These are phyloP conservation scores for Xylaria sp. DNA, from an alignment of 2,329 filamentous ascomycete genomes.

Conservation along the genomic window DNA sequence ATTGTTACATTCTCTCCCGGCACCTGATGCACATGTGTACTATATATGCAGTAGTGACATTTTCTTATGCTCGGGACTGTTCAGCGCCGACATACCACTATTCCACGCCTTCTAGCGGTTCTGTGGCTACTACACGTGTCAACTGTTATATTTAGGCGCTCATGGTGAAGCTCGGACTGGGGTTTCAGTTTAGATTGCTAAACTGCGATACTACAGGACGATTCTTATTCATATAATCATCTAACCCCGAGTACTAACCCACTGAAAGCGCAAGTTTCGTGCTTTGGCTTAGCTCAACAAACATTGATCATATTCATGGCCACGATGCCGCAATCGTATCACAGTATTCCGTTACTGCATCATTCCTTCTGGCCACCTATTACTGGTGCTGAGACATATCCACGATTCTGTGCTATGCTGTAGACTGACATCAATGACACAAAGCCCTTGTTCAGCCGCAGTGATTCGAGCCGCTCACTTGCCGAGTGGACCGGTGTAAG, in stretches of 20 bases:
- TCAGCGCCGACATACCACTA: background rate
- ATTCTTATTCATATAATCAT: background rate
- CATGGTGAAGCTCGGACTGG: background rate
- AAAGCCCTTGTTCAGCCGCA: conserved; percentile 17
- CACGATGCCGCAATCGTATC: background rate
- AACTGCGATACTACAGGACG: background rate
- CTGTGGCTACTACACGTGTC: background rate
- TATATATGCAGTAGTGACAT: conserved; percentile 8
- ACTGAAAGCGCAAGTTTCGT: background rate
- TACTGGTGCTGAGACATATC: background rate
- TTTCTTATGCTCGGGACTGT: background rate
- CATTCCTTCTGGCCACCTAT: background rate
- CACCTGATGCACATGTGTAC: conserved; percentile 14
- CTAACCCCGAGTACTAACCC: background rate
- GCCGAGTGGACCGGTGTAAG: background rate
- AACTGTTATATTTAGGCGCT: background rate
- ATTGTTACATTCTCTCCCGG: conserved; percentile 17
- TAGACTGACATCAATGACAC: background rate
- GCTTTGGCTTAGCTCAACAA: too few relatives aligned
- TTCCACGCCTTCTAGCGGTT: background rate
- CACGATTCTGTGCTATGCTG: background rate
- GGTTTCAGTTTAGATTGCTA: background rate
- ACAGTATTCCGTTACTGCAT: background rate
- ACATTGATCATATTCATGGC: background rate
- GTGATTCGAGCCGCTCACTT: conserved; percentile 1